Percentiles rank a stretch among this genome's conserved stretches.
These are phyloP conservation scores for Shiraia sp. DNA, from an alignment of 2,329 filamentous ascomycete genomes.

Conservation along the genomic window DNA sequence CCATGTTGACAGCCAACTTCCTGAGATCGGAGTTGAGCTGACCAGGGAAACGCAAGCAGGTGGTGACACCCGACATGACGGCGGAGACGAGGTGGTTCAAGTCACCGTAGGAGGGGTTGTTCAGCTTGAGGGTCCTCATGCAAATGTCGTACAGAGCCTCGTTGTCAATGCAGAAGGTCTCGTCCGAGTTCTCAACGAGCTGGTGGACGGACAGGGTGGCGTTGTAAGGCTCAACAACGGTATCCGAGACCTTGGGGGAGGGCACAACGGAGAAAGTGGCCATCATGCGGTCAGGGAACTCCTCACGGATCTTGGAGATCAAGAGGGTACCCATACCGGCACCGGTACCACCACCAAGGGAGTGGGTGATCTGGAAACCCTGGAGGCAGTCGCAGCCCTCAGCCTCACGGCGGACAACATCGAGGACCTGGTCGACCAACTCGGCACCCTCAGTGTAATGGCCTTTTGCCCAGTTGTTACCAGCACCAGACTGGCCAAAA, in stretches of 20 bases:
- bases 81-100: slow-evolving; percentile 99
- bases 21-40: slow-evolving; percentile 99
- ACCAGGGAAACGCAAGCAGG: slow-evolving; percentile 97
- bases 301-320: slow-evolving; percentile 99
- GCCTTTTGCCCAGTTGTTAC: slow-evolving; percentile 99
- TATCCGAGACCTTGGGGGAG: slow-evolving; percentile 99
- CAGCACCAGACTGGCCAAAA: slow-evolving; percentile 98
- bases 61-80: slow-evolving; percentile 99
- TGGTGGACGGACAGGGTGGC: slow-evolving; percentile 98
- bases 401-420: slow-evolving; percentile 97
- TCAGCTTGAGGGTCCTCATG: slow-evolving; percentile 99
- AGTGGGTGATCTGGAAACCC: slow-evolving; percentile 99
- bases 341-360: slow-evolving; percentile 99
- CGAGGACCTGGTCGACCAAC: slow-evolving; percentile 96
- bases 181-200: slow-evolving; percentile 99
- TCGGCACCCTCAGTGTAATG: slow-evolving; percentile 99
- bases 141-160: slow-evolving; percentile 99
- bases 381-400: slow-evolving; percentile 99
- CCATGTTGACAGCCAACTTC: slow-evolving; percentile 99
- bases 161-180: slow-evolving; percentile 99
- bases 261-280: slow-evolving; percentile 98
- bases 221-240: slow-evolving; percentile 99
- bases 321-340: slow-evolving; percentile 99
- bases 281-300: slow-evolving; percentile 99
- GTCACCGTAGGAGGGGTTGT: slow-evolving; percentile 97